Percentiles rank a stretch among this genome's conserved stretches.
Conservation (phyloP, 495 filamentous ascomycete genomes). For the Trypethelium eluteriae region DNA sequence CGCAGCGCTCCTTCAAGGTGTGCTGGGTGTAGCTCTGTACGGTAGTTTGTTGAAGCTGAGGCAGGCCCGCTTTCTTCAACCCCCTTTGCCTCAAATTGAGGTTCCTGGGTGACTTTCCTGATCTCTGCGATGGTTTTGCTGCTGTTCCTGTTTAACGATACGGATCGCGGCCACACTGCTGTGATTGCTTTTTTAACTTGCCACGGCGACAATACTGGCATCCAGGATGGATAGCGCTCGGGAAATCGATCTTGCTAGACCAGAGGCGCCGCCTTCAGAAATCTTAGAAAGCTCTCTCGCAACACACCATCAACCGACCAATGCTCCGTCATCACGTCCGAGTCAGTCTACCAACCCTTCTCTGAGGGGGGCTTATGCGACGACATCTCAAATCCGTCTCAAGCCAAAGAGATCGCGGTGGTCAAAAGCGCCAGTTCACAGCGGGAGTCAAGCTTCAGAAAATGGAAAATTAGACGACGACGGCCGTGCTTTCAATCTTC, state of each 20-base stretch:
- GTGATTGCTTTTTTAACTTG: background rate
- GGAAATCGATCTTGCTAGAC: constrained; percentile 16
- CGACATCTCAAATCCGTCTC: constrained; percentile 17
- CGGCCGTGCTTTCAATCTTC: constrained; percentile 11
- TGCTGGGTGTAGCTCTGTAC: too few relatives aligned
- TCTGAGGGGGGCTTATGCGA: constrained; percentile 13
- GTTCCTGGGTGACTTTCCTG: background rate
- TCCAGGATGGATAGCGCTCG: constrained; percentile 16
- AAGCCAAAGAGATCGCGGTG: constrained; percentile 10
- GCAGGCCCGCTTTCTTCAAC: background rate
- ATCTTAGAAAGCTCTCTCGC: constrained; percentile 18
- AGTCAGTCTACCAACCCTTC: too few relatives aligned
- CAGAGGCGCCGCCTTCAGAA: constrained; percentile 18
- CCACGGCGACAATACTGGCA: background rate
- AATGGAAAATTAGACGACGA: constrained; percentile 14
- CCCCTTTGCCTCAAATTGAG: background rate
- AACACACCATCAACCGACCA: background rate
- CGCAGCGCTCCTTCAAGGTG: too few relatives aligned
- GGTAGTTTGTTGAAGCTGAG: too few relatives aligned
- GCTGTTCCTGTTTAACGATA: background rate
- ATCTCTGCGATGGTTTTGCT: background rate
- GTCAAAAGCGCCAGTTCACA: background rate
- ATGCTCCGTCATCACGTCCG: background rate
- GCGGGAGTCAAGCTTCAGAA: constrained; percentile 10
- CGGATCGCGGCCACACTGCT: background rate